phyloP scores from a whole-genome alignment of 345 rosid genomes.

The Euphorbia pulcherrima region DNA sequence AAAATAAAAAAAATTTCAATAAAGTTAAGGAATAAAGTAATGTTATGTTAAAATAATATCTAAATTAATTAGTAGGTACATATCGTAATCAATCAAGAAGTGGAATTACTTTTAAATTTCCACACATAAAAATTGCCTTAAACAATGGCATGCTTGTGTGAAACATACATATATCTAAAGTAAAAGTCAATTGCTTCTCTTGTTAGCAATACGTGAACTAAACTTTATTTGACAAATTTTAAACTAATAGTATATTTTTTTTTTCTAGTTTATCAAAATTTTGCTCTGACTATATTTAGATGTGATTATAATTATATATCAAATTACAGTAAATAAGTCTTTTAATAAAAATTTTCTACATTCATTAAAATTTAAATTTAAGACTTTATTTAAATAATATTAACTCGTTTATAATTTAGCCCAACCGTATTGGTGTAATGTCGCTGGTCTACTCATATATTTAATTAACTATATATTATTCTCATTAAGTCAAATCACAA shows the following conservation, averaged over 20 bases:
- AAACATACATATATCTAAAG: neutral
- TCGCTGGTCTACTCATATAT: too few species aligned
- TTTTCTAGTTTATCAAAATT: too few species aligned
- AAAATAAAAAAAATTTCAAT: too few species aligned
- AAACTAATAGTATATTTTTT: too few species aligned
- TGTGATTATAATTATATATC: too few species aligned
- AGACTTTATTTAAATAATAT: too few species aligned
- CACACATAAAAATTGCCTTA: neutral
- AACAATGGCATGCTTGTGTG: neutral
- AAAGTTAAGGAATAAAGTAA: neutral
- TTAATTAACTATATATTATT: neutral
- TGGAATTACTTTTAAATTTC: conserved; percentile 1
- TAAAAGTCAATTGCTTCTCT: conserved; percentile 4
- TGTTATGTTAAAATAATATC: neutral
- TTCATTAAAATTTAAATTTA: too few species aligned
- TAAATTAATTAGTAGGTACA: neutral
- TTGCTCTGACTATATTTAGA: too few species aligned
- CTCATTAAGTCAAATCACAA: conserved; percentile 1
- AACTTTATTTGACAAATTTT: neutral
- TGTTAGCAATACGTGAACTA: neutral
- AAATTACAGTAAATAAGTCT: too few species aligned
- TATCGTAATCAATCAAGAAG: conserved; percentile 8
- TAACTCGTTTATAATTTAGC: too few species aligned
- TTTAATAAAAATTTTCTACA: too few species aligned
- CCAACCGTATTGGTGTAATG: too few species aligned